These are phyloP conservation scores for Solanum tarijense DNA, from an alignment of 257 asterid genomes.

Conservation along the genomic window DNA sequence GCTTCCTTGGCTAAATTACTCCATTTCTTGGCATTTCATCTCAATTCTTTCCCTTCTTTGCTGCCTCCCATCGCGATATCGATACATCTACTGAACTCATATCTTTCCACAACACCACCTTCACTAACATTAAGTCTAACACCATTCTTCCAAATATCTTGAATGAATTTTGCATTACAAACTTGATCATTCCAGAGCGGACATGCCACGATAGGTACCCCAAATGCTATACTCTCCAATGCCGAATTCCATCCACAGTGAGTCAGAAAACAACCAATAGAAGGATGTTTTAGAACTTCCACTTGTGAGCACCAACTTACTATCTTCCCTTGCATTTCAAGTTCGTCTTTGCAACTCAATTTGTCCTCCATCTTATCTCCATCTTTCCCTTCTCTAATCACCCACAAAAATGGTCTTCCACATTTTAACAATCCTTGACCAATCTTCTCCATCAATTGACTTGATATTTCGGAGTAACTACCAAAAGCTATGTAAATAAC, in stretches of 20 bases:
- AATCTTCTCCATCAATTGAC: conserved; percentile 3
- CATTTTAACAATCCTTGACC: conserved; percentile 12
- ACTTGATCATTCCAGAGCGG: conserved; percentile 43
- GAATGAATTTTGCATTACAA: conserved; percentile 33
- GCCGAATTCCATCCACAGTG: conserved; percentile 47
- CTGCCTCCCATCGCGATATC: conserved; percentile 17
- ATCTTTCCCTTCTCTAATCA: background rate
- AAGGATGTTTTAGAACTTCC: conserved; percentile 8
- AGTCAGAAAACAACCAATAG: conserved; percentile 16
- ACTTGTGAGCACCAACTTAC: conserved; percentile 20
- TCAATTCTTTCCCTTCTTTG: background rate
- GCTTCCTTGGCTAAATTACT: no score
- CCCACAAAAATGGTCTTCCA: conserved; percentile 23
- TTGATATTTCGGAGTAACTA: background rate
- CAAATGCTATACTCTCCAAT: conserved; percentile 27
- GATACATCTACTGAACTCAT: conserved; percentile 25
- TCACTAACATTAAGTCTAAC: conserved; percentile 9
- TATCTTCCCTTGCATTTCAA: conserved; percentile 7
- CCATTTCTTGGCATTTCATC: no score
- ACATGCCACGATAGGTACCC: conserved; percentile 30
- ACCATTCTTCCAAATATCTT: conserved; percentile 3
- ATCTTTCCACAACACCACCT: conserved; percentile 7
- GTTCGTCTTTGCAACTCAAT: conserved; percentile 5
- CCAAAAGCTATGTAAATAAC: conserved; percentile 15
- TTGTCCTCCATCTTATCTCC: background rate